Evolutionary conservation across 1,284 basidiomycete species (phyloP).

Genomic region (Rhodotorula sp.): DNA sequence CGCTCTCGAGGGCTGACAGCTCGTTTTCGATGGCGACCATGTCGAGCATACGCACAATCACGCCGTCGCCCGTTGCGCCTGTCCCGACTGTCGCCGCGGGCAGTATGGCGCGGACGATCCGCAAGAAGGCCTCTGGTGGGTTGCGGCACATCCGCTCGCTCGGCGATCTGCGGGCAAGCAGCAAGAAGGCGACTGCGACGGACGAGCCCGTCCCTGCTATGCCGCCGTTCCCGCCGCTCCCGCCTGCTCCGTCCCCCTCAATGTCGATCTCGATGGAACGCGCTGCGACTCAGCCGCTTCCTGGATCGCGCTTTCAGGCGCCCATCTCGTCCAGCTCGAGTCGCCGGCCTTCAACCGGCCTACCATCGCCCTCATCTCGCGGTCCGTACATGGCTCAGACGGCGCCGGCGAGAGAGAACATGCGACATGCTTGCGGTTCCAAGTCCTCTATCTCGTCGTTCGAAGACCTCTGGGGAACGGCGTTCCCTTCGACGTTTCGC

Average conservation of each 20-base stretch:
- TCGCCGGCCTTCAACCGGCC: conserved; percentile 1
- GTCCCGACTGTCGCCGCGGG: not conserved
- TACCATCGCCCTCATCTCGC: not conserved
- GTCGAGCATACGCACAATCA: conserved; percentile 10
- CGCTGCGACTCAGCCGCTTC: conserved; percentile 25
- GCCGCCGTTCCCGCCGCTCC: not conserved
- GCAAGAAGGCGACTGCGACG: conserved; percentile 1
- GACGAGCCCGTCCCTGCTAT: conserved; percentile 5
- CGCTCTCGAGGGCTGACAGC: not conserved
- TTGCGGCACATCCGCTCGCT: conserved; percentile 41
- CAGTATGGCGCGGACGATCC: conserved; percentile 1
- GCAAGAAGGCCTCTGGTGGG: conserved; percentile 21
- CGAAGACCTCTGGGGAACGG: conserved; percentile 31
- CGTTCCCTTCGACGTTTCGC: conserved; percentile 29
- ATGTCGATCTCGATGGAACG: conserved; percentile 23
- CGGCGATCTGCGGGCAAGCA: conserved; percentile 34
- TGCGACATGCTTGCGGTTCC: conserved; percentile 15
- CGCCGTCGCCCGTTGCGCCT: conserved; percentile 7
- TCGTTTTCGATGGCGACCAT: conserved; percentile 3
- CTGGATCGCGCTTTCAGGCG: not conserved
- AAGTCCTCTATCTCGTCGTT: conserved; percentile 21
- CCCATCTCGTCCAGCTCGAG: no score
- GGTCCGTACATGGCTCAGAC: not conserved
- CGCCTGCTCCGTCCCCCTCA: not conserved
- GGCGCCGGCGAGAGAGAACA: not conserved